Conservation (phyloP, 2,329 filamentous ascomycete species). For the Pseudogymnoascus sp. region DNA sequence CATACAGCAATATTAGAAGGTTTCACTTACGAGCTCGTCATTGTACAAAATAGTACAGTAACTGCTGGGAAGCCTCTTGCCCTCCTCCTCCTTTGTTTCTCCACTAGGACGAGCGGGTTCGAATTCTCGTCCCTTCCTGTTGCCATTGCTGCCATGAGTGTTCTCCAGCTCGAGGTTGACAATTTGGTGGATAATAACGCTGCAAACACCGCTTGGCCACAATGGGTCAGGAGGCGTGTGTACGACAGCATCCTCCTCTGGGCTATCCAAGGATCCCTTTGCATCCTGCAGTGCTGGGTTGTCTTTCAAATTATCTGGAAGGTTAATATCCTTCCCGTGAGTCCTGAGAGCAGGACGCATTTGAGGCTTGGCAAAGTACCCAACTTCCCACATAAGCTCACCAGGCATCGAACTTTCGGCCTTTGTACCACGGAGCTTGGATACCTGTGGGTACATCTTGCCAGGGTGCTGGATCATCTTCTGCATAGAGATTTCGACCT, state of each 20-base stretch:
- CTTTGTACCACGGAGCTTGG: constrained; percentile 73
- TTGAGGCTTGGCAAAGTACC: constrained; percentile 85
- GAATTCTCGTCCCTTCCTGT: constrained; percentile 75
- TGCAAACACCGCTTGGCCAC: constrained; percentile 86
- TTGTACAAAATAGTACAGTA: constrained; percentile 92
- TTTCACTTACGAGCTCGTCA: constrained; percentile 58
- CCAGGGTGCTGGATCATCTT: constrained; percentile 92
- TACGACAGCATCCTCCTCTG: constrained; percentile 73
- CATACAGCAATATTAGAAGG: not conserved
- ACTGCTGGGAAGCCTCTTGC: constrained; percentile 71
- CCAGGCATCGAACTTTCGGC: constrained; percentile 85
- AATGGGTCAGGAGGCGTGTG: constrained; percentile 92
- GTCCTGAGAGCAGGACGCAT: constrained; percentile 78
- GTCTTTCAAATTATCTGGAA: constrained; percentile 66
- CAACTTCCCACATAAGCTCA: constrained; percentile 91
- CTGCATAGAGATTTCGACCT: constrained; percentile 86
- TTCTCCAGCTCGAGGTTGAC: constrained; percentile 91
- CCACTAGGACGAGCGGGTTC: constrained; percentile 81
- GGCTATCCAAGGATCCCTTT: constrained; percentile 66
- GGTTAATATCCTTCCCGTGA: constrained; percentile 71
- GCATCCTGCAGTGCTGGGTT: constrained; percentile 76
- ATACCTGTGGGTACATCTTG: constrained; percentile 84
- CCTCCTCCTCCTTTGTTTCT: constrained; percentile 77
- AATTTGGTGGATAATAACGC: constrained; percentile 84
- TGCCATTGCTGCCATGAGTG: constrained; percentile 75